A percentile compares a stretch with the other conserved stretches of the same genome.
These are phyloP conservation scores for Fusarium foetens DNA, from an alignment of 2,329 filamentous ascomycete species.

Conservation along the genomic window DNA sequence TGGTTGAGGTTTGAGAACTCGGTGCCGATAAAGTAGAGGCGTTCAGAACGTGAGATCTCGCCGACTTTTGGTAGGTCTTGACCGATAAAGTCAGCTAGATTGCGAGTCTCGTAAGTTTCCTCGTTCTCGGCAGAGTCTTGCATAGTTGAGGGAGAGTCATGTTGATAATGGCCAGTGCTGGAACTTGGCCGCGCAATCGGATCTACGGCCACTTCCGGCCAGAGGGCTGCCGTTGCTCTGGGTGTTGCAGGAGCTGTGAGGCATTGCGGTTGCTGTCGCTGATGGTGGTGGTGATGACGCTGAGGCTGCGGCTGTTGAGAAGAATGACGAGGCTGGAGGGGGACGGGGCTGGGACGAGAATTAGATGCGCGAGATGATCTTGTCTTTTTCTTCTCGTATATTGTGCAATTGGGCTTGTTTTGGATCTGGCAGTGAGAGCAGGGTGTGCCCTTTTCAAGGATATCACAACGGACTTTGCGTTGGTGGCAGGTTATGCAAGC, in stretches of 20 bases:
- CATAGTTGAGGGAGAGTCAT: slow-evolving; percentile 24
- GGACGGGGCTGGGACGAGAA: slow-evolving; percentile 48
- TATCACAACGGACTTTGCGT: slow-evolving; percentile 62
- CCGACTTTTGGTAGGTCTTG: slow-evolving; percentile 56
- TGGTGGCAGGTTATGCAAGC: slow-evolving; percentile 61
- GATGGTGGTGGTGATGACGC: background rate
- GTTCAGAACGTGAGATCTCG: slow-evolving; percentile 59
- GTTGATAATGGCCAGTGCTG: slow-evolving; percentile 8
- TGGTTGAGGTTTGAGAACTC: slow-evolving; percentile 67
- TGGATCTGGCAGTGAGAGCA: slow-evolving; percentile 60
- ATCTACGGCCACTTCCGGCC: slow-evolving; percentile 17
- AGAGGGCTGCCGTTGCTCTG: slow-evolving; percentile 10
- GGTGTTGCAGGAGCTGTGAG: slow-evolving; percentile 42
- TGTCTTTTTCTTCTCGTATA: slow-evolving; percentile 60
- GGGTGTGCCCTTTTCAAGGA: slow-evolving; percentile 57
- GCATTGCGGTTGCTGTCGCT: slow-evolving; percentile 42
- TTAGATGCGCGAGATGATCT: slow-evolving; percentile 47
- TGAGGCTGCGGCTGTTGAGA: slow-evolving; percentile 34
- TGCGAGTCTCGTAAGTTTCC: slow-evolving; percentile 54
- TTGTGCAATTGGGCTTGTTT: slow-evolving; percentile 54
- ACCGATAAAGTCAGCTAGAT: slow-evolving; percentile 62
- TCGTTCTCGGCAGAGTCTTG: slow-evolving; percentile 40
- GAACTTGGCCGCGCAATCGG: slow-evolving; percentile 25
- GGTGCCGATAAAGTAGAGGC: slow-evolving; percentile 64
- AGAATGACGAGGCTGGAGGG: slow-evolving; percentile 57